Evolutionary conservation across 2,329 filamentous ascomycete genomes (phyloP).

Genomic region (Xylaria multiplex): DNA sequence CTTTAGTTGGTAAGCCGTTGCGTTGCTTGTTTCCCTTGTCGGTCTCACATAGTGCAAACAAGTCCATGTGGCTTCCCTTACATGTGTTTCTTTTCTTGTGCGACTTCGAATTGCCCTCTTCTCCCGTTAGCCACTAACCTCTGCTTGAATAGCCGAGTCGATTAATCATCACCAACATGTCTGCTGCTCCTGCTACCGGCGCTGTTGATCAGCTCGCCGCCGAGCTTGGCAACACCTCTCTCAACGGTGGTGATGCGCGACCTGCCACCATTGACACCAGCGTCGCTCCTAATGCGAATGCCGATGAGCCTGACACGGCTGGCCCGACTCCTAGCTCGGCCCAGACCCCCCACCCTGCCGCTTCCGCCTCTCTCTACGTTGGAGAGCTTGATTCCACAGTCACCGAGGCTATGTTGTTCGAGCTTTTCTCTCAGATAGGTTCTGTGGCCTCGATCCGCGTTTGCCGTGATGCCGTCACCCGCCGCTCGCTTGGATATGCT

Average conservation of each 20-base stretch:
- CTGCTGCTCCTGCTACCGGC: constrained; percentile 65
- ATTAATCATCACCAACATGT: constrained; percentile 59
- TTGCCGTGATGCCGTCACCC: constrained; percentile 98
- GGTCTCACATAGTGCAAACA: constrained; percentile 15
- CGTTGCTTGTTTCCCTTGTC: background rate
- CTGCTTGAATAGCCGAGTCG: constrained; percentile 34
- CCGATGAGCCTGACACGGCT: constrained; percentile 70
- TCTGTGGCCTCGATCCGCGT: constrained; percentile 99
- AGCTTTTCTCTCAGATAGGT: constrained; percentile 99
- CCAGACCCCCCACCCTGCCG: constrained; percentile 77
- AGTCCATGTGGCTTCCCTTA: background rate
- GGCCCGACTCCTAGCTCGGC: constrained; percentile 78
- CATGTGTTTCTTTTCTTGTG: background rate
- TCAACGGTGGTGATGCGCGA: constrained; percentile 74
- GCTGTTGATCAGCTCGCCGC: constrained; percentile 83
- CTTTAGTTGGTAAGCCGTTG: constrained; percentile 19
- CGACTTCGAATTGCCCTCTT: constrained; percentile 12
- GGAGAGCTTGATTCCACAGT: constrained; percentile 97
- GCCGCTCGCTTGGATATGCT: constrained; percentile 97
- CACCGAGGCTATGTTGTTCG: constrained; percentile 99
- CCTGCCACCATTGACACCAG: constrained; percentile 80
- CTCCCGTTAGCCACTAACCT: constrained; percentile 34
- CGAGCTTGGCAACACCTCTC: constrained; percentile 77
- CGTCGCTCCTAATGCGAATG: constrained; percentile 64
- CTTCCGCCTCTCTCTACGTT: constrained; percentile 98